These are phyloP conservation scores for Mycena capillaripes DNA, from an alignment of 768 basidiomycete species.

Conservation along the genomic window DNA sequence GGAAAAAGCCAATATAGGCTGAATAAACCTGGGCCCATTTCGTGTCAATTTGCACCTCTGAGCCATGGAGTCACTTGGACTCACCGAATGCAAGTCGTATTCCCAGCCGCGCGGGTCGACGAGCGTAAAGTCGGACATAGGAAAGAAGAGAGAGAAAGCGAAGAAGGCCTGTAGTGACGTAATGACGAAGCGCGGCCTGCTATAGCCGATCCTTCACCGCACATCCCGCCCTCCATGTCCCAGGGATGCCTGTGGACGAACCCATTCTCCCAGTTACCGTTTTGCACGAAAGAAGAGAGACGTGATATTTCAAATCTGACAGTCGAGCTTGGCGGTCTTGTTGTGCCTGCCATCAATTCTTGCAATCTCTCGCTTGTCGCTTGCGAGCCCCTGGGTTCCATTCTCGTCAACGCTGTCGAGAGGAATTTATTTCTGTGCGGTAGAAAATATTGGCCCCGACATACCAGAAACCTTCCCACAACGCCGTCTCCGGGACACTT, in stretches of 20 bases:
- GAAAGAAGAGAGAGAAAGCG: not conserved
- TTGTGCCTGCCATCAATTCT: too few relatives aligned
- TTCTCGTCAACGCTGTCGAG: too few relatives aligned
- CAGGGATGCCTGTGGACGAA: not conserved
- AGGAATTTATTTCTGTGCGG: too few relatives aligned
- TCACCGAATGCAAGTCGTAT: conserved; percentile 25
- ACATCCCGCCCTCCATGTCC: not conserved
- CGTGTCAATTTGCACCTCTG: conserved; percentile 66
- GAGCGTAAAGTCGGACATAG: conserved; percentile 78
- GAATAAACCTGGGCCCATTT: conserved; percentile 66
- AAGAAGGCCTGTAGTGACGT: conserved; percentile 14
- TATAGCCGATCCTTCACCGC: not conserved
- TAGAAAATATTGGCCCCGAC: too few relatives aligned
- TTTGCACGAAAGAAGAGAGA: not conserved
- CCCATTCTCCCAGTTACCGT: too few relatives aligned
- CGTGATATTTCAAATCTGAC: too few relatives aligned
- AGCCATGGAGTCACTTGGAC: not conserved
- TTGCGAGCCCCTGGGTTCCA: too few relatives aligned
- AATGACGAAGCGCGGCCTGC: not conserved
- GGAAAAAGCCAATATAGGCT: conserved; percentile 80
- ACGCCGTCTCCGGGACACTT: too few relatives aligned
- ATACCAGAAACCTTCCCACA: too few relatives aligned
- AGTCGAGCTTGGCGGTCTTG: too few relatives aligned
- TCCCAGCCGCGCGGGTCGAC: conserved; percentile 83
- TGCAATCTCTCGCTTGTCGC: too few relatives aligned